Conservation (phyloP, 108 stramenopile genomes). For the Halocafeteria seosinensis region DNA sequence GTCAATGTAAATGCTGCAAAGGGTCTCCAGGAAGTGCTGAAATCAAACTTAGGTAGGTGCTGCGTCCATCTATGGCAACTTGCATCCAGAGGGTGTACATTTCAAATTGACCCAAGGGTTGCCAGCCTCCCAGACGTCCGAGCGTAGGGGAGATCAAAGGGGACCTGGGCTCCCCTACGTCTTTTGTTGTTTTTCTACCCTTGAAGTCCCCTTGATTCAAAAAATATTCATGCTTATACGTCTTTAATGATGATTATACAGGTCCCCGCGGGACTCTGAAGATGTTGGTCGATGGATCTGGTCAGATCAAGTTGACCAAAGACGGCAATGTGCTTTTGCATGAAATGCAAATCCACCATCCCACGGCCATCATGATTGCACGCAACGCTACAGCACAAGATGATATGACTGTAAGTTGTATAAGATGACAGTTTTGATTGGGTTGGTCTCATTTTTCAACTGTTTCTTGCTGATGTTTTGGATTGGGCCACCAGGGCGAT, state of each 20-base stretch:
- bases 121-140: no score
- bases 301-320: constrained; percentile 95
- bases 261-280: constrained; percentile 90
- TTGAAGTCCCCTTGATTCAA: no score
- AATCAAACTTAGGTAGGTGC: constrained; percentile 58
- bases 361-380: constrained; percentile 91
- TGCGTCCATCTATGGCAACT: no score
- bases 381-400: constrained; percentile 85
- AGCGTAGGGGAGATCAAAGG: no score
- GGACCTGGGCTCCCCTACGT: no score
- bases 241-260: no score
- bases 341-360: constrained; percentile 99
- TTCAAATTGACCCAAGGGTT: no score
- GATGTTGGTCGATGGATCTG: constrained; percentile 96
- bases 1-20: constrained; percentile 86
- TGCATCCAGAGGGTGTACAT: no score
- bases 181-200: no score
- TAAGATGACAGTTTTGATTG: no score
- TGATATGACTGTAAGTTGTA: constrained; percentile 10
- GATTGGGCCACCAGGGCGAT: constrained; percentile 76
- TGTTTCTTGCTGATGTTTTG: background rate
- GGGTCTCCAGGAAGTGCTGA: constrained; percentile 72
- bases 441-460: no score
- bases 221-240: no score
- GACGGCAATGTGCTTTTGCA: constrained; percentile 90